Percentiles rank a stretch among this genome's conserved stretches.
Conservation (phyloP, 768 basidiomycete genomes). For the Grammothele lineata region DNA sequence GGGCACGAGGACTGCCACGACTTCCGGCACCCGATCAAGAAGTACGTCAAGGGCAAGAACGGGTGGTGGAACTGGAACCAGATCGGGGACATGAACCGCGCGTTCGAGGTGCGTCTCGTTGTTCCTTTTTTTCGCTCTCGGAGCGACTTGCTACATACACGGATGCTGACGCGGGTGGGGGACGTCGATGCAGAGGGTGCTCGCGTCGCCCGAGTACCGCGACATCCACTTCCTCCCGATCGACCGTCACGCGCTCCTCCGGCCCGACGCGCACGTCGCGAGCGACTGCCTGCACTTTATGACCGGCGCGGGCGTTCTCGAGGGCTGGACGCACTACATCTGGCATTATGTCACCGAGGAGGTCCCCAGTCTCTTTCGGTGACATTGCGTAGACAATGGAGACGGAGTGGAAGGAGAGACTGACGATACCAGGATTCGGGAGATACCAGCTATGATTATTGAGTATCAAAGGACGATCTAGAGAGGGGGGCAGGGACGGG, state of each 20-base stretch:
- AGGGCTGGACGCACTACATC: constrained; percentile 50
- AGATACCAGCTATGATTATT: too few relatives aligned
- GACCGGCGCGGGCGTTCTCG: constrained; percentile 42
- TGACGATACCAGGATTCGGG: too few relatives aligned
- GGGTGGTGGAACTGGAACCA: constrained; percentile 64
- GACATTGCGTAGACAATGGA: too few relatives aligned
- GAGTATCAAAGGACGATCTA: too few relatives aligned
- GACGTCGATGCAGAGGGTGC: constrained; percentile 37
- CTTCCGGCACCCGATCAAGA: constrained; percentile 39
- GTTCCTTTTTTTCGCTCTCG: not conserved
- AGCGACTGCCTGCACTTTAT: constrained; percentile 46
- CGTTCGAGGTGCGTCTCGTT: constrained; percentile 47
- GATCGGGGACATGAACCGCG: constrained; percentile 52
- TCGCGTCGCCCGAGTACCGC: constrained; percentile 40
- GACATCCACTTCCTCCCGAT: constrained; percentile 58
- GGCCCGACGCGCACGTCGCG: constrained; percentile 55
- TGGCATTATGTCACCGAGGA: constrained; percentile 45
- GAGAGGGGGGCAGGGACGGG: too few relatives aligned
- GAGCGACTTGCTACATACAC: too few relatives aligned
- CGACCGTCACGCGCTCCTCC: constrained; percentile 54
- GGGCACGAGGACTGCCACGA: constrained; percentile 65
- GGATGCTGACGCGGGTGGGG: not conserved
- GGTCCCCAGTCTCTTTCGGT: constrained; percentile 20
- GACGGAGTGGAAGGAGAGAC: too few relatives aligned
- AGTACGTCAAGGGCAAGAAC: constrained; percentile 39